phyloP scores from a whole-genome alignment of 805 yeast species.

The Komagataella populi region DNA sequence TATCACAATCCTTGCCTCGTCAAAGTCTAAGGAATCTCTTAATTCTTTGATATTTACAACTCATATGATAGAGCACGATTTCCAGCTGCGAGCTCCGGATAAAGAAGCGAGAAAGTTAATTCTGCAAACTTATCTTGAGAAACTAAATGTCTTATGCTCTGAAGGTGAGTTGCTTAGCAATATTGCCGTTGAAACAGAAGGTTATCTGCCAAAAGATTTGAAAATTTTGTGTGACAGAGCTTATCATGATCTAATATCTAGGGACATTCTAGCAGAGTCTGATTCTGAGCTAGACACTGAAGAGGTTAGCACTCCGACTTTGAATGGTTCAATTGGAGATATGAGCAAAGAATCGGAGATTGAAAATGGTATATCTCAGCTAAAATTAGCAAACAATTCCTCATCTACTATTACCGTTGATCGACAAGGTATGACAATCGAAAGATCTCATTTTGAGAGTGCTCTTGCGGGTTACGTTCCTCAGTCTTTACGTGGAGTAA shows the following conservation, averaged over 20 bases:
- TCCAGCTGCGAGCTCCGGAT: conserved; percentile 54
- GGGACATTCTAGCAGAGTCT: not conserved
- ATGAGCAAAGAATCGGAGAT: not conserved
- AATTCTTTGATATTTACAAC: conserved; percentile 48
- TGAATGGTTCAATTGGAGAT: not conserved
- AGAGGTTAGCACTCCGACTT: not conserved
- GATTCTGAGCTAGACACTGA: conserved; percentile 12
- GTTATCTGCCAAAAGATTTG: conserved; percentile 76
- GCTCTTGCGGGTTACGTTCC: conserved; percentile 68
- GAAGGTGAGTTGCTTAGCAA: conserved; percentile 31
- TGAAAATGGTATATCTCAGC: not conserved
- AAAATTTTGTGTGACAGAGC: conserved; percentile 59
- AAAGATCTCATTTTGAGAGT: conserved; percentile 26
- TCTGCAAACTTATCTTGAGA: conserved; percentile 15
- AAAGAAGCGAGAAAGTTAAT: conserved; percentile 42
- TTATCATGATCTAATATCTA: conserved; percentile 31
- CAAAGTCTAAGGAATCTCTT: conserved; percentile 50
- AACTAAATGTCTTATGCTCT: conserved; percentile 18
- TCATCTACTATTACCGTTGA: not conserved
- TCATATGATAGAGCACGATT: conserved; percentile 55
- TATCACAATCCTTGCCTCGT: conserved; percentile 47
- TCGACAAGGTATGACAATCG: not conserved
- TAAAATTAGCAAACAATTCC: not conserved
- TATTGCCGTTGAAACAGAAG: conserved; percentile 66
- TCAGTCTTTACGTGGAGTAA: conserved; percentile 74